These are phyloP conservation scores for Cubamyces lactineus DNA, from an alignment of 768 basidiomycete species.

Conservation along the genomic window DNA sequence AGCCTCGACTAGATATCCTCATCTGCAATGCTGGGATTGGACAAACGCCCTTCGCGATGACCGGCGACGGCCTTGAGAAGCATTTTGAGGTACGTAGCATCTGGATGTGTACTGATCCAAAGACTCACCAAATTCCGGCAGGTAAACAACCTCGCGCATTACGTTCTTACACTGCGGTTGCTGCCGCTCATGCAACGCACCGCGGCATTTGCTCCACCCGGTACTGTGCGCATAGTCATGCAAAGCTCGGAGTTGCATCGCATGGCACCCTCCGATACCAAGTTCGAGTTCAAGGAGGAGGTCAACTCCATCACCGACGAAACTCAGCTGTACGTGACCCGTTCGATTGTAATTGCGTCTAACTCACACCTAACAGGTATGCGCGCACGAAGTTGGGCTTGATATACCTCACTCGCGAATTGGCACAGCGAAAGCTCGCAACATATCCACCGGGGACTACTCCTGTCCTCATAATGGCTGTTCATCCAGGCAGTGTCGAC, in stretches of 20 bases:
- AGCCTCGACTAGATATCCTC: constrained; percentile 32
- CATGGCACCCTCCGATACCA: constrained; percentile 25
- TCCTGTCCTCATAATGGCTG: constrained; percentile 31
- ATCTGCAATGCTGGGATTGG: constrained; percentile 34
- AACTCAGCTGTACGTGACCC: constrained; percentile 22
- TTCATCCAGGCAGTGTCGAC: constrained; percentile 35
- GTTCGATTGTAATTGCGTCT: not conserved
- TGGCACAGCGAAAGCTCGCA: constrained; percentile 28
- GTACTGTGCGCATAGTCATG: constrained; percentile 33
- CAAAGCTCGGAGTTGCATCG: constrained; percentile 34
- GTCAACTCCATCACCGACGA: constrained; percentile 29
- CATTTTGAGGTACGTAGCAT: constrained; percentile 29
- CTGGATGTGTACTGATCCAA: not conserved
- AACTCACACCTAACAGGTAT: constrained; percentile 18
- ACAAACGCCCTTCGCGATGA: constrained; percentile 31
- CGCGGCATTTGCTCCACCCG: constrained; percentile 24
- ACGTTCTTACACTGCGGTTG: constrained; percentile 29
- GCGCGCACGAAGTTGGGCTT: constrained; percentile 35
- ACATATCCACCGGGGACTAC: constrained; percentile 18
- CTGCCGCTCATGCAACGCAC: constrained; percentile 35
- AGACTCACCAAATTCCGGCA: not conserved
- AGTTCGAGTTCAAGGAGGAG: constrained; percentile 31
- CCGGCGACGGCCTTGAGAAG: constrained; percentile 30
- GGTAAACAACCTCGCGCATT: constrained; percentile 34
- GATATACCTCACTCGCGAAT: constrained; percentile 29